Percentiles rank a stretch among this genome's conserved stretches.
Conservation (phyloP, 306 rosid genomes). For the Mimosa bimucronata region DNA sequence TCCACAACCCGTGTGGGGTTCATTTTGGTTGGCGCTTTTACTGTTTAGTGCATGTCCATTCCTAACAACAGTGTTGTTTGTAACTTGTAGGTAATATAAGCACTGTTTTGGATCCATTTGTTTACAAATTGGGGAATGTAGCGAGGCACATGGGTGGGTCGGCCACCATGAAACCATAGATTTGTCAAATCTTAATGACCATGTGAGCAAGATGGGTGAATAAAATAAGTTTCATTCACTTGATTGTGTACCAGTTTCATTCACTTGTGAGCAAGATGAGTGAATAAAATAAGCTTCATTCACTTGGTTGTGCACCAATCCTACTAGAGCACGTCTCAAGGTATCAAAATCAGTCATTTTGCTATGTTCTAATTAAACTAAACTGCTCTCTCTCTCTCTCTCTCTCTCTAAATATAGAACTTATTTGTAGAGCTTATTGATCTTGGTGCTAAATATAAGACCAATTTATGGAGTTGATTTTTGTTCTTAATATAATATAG, state of each 20-base stretch:
- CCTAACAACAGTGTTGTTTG: neutral
- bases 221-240: conserved; percentile 13
- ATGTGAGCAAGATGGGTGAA: conserved; percentile 30
- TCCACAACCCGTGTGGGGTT: neutral
- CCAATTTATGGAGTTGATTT: too few species aligned
- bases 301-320: neutral
- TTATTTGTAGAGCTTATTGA: too few species aligned
- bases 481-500: too few species aligned
- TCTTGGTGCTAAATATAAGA: too few species aligned
- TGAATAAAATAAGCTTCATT: conserved; percentile 4
- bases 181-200: conserved; percentile 37
- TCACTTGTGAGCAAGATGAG: conserved; percentile 23
- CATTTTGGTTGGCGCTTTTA: neutral
- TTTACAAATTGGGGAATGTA: neutral
- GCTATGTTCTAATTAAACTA: neutral
- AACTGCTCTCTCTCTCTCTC: too few species aligned
- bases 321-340: neutral
- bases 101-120: neutral
- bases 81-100: neutral
- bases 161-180: conserved; percentile 24
- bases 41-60: neutral
- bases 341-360: neutral
- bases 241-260: neutral
- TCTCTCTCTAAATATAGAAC: too few species aligned
- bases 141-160: conserved; percentile 38